Base-by-base conservation (phyloP, 2,329 filamentous ascomycete genomes). In the Magnaporthales sp. region DNA sequence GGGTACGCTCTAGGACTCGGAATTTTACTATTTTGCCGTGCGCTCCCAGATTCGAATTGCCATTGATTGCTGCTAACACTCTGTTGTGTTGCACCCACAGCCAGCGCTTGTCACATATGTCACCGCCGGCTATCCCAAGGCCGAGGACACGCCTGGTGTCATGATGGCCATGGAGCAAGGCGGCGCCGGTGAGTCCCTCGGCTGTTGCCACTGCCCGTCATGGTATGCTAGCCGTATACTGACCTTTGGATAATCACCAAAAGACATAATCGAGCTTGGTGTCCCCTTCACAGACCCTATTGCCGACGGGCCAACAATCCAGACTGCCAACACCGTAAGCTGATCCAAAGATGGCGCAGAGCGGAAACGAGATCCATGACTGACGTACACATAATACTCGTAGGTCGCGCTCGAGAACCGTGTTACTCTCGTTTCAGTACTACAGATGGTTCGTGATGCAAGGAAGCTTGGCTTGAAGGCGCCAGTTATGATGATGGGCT, bases 211-310 rank as follows among this genome's bases (percentile, higher is more conserved):
- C 15, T n/a, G 19, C 6, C 38, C 6, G n/a, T 51, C 6, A 51
- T n/a, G 38, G 38, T 51, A 29, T 67, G 31, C 24, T 62, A 13
- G 22, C 60, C 46, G 26, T n/a, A n/a, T 26, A 19, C 61, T n/a
- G 63, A 30, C 19, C 19, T 15, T 51, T 51, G 19, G 38, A 8
- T 32, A 64, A 22, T 58, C 19, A 29, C 3, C 27, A 56, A 6
- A 72, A 92, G 95, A 99, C 78, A 83, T 99, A 68, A 96, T 99
- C 74, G 95, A 99, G 79, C 88, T 99, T 71, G 95, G 94, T 70
- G 89, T 97, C 67, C 95, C 95, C 65, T 99, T 99, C 81, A 97
- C 94, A 74, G 95, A 99, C 77, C 95, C 95, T 67, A 98, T 98
- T 78, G 95, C 94, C 72, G 95, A 99, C 79, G 95, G 95, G 30